Base-by-base conservation (phyloP, 352 stramenopile species). In the Pythium monospermum region DNA sequence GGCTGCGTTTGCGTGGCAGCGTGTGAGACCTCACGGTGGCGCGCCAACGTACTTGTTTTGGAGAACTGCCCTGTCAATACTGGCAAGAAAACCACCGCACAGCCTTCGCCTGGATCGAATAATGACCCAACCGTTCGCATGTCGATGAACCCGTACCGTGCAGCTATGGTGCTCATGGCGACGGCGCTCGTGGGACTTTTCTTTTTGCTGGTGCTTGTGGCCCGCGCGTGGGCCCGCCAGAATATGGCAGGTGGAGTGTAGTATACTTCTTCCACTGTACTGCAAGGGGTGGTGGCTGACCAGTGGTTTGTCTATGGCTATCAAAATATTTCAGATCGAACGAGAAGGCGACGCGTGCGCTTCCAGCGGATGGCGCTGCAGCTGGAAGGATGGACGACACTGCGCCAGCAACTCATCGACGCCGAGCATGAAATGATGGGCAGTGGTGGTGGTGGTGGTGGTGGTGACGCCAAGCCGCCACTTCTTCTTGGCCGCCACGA, bases 1-100 rank as follows among this genome's bases (percentile, higher is more conserved):
- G 25, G 61, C 47, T 86, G 75, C 36, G 72, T 84, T n/a, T 86
- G 75, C 42, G 54, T 84, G 19, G 71, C 71, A 3, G 59, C 68
- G 19, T 86, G 75, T 47, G 75, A 86, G 57, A 36, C 40, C 23
- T 28, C 15, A 21, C 48, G 49, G 10, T 86, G 75, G 75, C 53
- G 53, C 11, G 31, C 16, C 38, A 55, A 55, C 31, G 32, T 61
- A 12, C 41, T 55, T 16, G 30, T 39, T 31, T 12, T 44, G 40
- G n/a, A 53, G 40, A 22, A 30, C 4, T 60, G 53, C 16, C 18
- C 53, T 16, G 22, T 46, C 5, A 40, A 25, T 0, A 62, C 64
- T 19, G 62, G 69, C 12, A 63, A 61, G 3, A 52, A 60, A 13
- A 49, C 44, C 1, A 53, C n/a, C n/a, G n/a, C n/a, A n/a, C n/a